Evolutionary conservation across 192 early-diverging fungal species (phyloP).

Genomic region (Linnemannia hyalina): DNA sequence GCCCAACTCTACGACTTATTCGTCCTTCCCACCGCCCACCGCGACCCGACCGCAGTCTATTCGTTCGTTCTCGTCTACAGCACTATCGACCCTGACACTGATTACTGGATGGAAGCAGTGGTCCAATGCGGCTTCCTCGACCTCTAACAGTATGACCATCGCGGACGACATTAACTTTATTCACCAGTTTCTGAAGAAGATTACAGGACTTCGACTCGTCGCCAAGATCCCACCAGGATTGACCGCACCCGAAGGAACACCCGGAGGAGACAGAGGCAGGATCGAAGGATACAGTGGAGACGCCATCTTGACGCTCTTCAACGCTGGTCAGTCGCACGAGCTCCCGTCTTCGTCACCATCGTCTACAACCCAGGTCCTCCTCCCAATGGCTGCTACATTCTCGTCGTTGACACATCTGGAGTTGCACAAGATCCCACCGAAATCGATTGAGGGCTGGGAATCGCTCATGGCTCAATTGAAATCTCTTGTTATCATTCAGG

Average conservation of each 20-base stretch:
- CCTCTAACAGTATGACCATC: constrained; percentile 34
- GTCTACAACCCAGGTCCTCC: not conserved
- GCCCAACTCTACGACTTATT: constrained; percentile 14
- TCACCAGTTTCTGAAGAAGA: constrained; percentile 58
- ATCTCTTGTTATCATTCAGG: constrained; percentile 57
- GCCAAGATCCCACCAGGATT: constrained; percentile 47
- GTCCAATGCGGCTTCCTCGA: constrained; percentile 45
- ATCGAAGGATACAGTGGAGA: constrained; percentile 43
- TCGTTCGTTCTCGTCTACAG: constrained; percentile 56
- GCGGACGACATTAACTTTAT: constrained; percentile 65
- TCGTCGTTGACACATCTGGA: constrained; percentile 63
- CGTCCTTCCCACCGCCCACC: constrained; percentile 31
- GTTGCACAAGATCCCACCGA: constrained; percentile 61
- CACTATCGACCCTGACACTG: constrained; percentile 57
- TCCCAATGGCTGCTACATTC: constrained; percentile 53
- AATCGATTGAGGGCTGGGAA: constrained; percentile 62
- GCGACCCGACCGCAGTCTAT: constrained; percentile 50
- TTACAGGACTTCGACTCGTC: constrained; percentile 59
- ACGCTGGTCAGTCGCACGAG: constrained; percentile 8
- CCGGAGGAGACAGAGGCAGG: constrained; percentile 22
- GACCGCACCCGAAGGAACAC: constrained; percentile 9
- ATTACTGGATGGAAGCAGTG: constrained; percentile 63
- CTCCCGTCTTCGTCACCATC: constrained; percentile 17
- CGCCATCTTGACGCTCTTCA: constrained; percentile 23
- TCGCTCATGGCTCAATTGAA: constrained; percentile 57